These are phyloP conservation scores for Smallanthus sonchifolius DNA, from an alignment of 129 eudicot species.

Conservation along the genomic window DNA sequence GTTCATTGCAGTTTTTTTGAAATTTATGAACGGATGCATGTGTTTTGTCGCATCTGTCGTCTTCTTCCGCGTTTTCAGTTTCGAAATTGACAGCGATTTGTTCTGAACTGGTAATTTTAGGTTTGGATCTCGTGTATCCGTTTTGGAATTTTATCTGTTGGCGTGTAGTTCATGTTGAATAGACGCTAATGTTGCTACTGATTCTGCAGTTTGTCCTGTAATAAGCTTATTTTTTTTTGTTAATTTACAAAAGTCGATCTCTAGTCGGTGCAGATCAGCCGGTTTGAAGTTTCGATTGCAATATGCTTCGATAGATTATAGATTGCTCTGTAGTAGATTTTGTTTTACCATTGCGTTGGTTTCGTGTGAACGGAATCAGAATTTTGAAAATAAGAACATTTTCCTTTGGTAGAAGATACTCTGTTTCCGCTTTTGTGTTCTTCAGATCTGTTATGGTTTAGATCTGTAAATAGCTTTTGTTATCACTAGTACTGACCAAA, in stretches of 20 bases:
- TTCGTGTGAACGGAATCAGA: slow-evolving; percentile 4
- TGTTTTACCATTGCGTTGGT: not conserved
- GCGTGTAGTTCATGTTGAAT: slow-evolving; percentile 6
- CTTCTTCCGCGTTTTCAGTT: slow-evolving; percentile 12
- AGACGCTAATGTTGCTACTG: not conserved
- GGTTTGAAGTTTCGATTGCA: not conserved
- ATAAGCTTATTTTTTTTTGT: not conserved
- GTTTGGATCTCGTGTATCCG: slow-evolving; percentile 28
- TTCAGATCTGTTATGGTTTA: slow-evolving; percentile 20
- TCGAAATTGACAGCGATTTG: slow-evolving; percentile 19
- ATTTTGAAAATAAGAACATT: not conserved
- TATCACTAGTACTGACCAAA: not conserved
- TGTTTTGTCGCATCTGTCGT: slow-evolving; percentile 27
- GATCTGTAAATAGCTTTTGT: not conserved
- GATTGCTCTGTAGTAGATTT: not conserved
- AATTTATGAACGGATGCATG: not conserved
- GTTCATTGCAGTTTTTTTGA: slow-evolving; percentile 4
- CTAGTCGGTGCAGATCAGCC: not conserved
- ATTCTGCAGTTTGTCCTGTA: slow-evolving; percentile 2
- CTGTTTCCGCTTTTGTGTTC: slow-evolving; percentile 1
- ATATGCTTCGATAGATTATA: not conserved
- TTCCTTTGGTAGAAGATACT: not conserved
- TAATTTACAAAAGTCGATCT: not conserved
- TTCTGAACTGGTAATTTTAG: slow-evolving; percentile 1
- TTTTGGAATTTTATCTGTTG: slow-evolving; percentile 17